Evolutionary conservation across 345 rosid species (phyloP), one percentile per base, ranked within the genome.

Genomic region (Adansonia digitata): DNA sequence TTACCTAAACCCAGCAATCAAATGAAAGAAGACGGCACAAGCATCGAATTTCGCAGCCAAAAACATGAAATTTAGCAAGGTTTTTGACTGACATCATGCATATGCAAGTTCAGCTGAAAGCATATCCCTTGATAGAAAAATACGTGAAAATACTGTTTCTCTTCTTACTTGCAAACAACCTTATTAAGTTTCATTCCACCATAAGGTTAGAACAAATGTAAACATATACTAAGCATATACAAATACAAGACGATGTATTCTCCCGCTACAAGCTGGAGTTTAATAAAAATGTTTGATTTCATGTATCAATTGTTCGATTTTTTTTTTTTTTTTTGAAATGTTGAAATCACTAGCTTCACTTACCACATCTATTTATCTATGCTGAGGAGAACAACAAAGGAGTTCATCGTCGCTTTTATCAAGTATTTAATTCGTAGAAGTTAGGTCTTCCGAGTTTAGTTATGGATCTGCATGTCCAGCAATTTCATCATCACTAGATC

Each of bases 401-500:
- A 61, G 77, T 45, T 59, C 77, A 31, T 61, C 53, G 70, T 73
- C n/a, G 18, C 48, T 66, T 68, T 45, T 43, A 13, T 48, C 57
- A 29, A 22, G 60, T 29, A 45, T 74, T 48, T 53, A 62, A 31
- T 64, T 68, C n/a, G 45, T 31, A 15, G 52, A 65, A 56, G 55
- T 59, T 46, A 49, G 70, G 29, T 45, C 42, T n/a, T 60, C 61
- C 60, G 43, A 59, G 13, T 2, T 5, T 64, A 49, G 46, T 75
- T 75, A 90, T 12, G 89, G 90, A 66, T 88, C 91, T 46, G 79
- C 91, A 77, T 81, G 86, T 53, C 94, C 90, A 1, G 88, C 88
- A 69, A 88, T 82, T 45, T 90, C 94, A 42, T 90, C 85, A 4
- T 86, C 91, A 26, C 89, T 82, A 2, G 87, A 88, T 71, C 71